phyloP scores from a whole-genome alignment of 1,284 basidiomycete genomes.

The Macrocystidia cucumis region DNA sequence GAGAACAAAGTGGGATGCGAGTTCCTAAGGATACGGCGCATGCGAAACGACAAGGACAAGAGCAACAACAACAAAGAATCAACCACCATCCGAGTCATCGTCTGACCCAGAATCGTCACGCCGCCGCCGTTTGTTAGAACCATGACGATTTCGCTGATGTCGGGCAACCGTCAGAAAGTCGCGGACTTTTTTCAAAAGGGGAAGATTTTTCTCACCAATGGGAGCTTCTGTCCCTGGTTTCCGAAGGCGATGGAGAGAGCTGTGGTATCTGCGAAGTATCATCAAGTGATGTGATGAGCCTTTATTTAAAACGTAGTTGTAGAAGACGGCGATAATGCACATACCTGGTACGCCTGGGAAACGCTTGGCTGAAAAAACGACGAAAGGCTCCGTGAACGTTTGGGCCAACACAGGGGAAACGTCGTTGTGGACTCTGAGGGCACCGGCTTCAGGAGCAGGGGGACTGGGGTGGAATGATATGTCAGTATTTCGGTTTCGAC shows the following conservation, averaged over 20 bases:
- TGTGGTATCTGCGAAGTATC: slow-evolving; percentile 59
- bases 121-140: slow-evolving; percentile 46
- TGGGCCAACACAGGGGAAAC: slow-evolving; percentile 74
- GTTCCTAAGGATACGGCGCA: too few relatives aligned
- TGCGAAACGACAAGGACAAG: too few relatives aligned
- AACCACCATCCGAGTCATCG: slow-evolving; percentile 35
- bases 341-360: slow-evolving; percentile 89
- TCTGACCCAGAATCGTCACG: slow-evolving; percentile 44
- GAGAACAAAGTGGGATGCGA: too few relatives aligned
- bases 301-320: slow-evolving; percentile 4
- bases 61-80: slow-evolving; percentile 7
- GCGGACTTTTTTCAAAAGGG: too few relatives aligned
- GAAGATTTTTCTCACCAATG: slow-evolving; percentile 49
- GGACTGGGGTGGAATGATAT: slow-evolving; percentile 31
- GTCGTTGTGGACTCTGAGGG: slow-evolving; percentile 53
- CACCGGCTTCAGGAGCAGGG: slow-evolving; percentile 65
- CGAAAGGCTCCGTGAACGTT: slow-evolving; percentile 80
- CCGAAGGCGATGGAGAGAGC: slow-evolving; percentile 87
- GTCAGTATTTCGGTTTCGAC: neutral
- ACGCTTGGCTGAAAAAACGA: slow-evolving; percentile 87
- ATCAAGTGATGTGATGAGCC: slow-evolving; percentile 2
- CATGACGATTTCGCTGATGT: slow-evolving; percentile 56
- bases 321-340: slow-evolving; percentile 17
- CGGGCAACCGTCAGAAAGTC: slow-evolving; percentile 3
- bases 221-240: slow-evolving; percentile 86